Base-by-base conservation (phyloP, 129 eudicot genomes). In the Saussurea involucrata region DNA sequence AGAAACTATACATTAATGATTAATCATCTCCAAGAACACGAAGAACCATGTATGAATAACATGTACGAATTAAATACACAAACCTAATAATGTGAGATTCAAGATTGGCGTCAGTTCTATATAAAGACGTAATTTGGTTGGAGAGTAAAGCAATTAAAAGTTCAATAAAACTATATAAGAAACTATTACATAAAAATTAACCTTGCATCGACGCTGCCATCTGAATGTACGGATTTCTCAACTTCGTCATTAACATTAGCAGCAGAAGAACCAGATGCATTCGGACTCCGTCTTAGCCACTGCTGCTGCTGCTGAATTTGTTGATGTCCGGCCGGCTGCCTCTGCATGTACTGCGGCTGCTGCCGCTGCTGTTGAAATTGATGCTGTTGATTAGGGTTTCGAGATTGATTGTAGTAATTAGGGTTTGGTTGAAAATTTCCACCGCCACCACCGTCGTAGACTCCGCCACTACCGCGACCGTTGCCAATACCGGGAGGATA, bases 401-500 rank as follows among this genome's bases (percentile, higher is more conserved):
- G 82, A 31, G 36, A 28, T 76, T 66, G 78, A 13, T 74, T 42
- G 75, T 69, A 77, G 68, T 76, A 71, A 66, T 71, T 72, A 77
- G 83, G 85, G 85, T 75, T 79, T 71, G 34, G 77, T 0, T 64
- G 80, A 17, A 34, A 78, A 63, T 69, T 77, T 49, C 36, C 74
- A 44, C 64, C 29, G 29, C 73, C 76, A 82, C 77, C 82, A 34
- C 80, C 79, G 49, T 53, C 66, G 6, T n/a, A 18, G 5, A 29
- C 72, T 27, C 75, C 69, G 40, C 80, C 82, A 31, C 78, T 80
- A 58, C 85, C 87, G 27, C 73, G 78, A 6, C 82, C 82, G 29
- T 64, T 55, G 22, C 78, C 78, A 49, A 77, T 76, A 65, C 86
- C 86, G 24, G 86, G 86, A 17, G 86, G 82, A 71, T 80, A 73